Evolutionary conservation across 148 eudicot species (phyloP).

Genomic region (Bassia scoparia): DNA sequence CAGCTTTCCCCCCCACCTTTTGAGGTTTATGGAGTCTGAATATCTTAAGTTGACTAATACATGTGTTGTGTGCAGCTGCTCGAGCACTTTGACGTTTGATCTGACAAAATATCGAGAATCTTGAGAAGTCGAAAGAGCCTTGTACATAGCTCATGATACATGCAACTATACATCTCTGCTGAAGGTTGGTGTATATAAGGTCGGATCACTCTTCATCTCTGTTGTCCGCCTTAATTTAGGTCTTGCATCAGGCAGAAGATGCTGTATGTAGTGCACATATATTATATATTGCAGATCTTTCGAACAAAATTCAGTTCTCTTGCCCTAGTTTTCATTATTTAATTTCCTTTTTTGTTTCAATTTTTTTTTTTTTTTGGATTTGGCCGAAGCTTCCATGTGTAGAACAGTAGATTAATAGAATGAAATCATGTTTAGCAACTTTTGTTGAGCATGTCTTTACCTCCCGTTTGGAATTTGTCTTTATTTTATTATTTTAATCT

Average conservation of each 20-base stretch:
- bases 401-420: not conserved
- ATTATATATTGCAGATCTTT: not conserved
- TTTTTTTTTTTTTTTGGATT: not conserved
- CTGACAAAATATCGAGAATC: constrained; percentile 81
- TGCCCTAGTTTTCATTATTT: not conserved
- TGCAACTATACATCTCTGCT: not conserved
- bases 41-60: constrained; percentile 6
- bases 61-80: constrained; percentile 58
- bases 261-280: constrained; percentile 27
- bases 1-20: not conserved
- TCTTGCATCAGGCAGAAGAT: not conserved
- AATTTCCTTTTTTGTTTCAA: not conserved
- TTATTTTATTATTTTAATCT: too few species aligned
- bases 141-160: constrained; percentile 24
- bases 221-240: not conserved
- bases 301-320: not conserved
- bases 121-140: constrained; percentile 28
- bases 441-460: not conserved
- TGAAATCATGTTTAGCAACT: not conserved
- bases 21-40: not conserved
- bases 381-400: too few species aligned
- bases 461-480: too few species aligned
- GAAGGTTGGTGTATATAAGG: constrained; percentile 21
- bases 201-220: not conserved
- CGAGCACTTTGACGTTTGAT: constrained; percentile 88